Evolutionary conservation across 1,284 basidiomycete species (phyloP), one percentile per base, ranked within the genome.

Genomic region (Porogramme epimiltina): DNA sequence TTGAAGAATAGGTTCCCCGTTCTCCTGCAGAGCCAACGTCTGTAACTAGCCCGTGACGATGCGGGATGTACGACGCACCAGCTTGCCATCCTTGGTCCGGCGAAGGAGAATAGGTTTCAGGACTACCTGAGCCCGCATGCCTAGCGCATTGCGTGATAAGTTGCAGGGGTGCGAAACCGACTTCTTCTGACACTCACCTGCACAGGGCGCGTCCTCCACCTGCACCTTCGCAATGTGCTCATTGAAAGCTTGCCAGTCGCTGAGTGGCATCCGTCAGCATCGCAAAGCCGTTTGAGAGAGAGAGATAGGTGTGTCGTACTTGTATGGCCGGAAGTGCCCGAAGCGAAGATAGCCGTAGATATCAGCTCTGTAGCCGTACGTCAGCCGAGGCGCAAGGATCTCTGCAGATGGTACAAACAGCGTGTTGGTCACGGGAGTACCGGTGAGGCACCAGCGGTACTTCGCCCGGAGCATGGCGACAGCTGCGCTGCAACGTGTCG

Each of bases 361-460:
- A 64, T 89, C 86, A 9, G 82, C 81, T 18, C 84, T 85, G 59
- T 26, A 18, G 31, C 18, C 11, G 42, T 24, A 20, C 36, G 40
- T 34, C 41, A 43, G 25, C 22, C 37, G 39, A 28, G n/a, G n/a
- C 47, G 18, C 44, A 25, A 18, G 45, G 6, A 31, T 45, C 24
- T 28, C 28, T 28, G 5, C 20, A 23, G 5, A 37, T 4, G 34
- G n/a, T 37, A 61, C 76, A 11, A 59, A 85, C 82, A 88, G 66
- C 0, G 81, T 78, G 55, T 88, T 88, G 0, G 84, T 87, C 5
- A 88, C 79, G 2, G 86, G 85, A 0, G 86, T 88, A 25, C 86
- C 86, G 2, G 86, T 88, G 13, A 89, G 72, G 72, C 82, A 81
- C 86, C 86, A 89, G 5, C 86, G 72, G 59, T 85, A 84, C 54